These are phyloP conservation scores for Setaria viridis DNA, from an alignment of 202 grass and related monocot genomes.

Conservation along the genomic window DNA sequence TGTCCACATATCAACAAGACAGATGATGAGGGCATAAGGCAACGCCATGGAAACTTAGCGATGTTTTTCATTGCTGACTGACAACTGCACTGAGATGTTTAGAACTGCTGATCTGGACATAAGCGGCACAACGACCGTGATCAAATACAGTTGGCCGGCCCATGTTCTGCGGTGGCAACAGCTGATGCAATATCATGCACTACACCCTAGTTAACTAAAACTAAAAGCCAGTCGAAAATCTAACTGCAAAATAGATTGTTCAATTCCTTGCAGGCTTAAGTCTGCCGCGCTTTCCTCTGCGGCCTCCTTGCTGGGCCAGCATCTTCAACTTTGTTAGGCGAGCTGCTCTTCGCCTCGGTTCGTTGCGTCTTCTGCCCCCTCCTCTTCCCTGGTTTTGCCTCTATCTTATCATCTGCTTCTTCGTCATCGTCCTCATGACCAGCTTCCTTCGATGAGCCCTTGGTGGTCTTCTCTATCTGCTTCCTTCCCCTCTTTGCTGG, in stretches of 20 bases:
- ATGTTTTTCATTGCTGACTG: neutral
- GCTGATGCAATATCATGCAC: neutral
- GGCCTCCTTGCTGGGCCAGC: conserved; percentile 21
- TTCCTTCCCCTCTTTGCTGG: conserved; percentile 23
- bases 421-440: neutral
- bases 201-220: neutral
- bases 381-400: neutral
- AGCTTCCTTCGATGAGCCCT: neutral
- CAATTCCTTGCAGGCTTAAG: neutral
- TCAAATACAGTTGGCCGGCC: neutral
- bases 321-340: neutral
- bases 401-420: neutral
- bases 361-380: conserved; percentile 15
- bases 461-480: neutral
- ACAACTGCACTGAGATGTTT: neutral
- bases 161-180: neutral
- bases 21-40: too few species aligned
- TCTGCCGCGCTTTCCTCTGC: conserved; percentile 15
- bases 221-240: neutral
- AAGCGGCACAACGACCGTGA: neutral
- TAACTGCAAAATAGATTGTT: neutral
- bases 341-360: neutral
- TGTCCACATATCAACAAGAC: too few species aligned
- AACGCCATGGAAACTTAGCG: too few species aligned
- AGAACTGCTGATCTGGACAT: neutral